phyloP scores from a whole-genome alignment of 2,329 filamentous ascomycete genomes.

The Colletotrichum sp. region DNA sequence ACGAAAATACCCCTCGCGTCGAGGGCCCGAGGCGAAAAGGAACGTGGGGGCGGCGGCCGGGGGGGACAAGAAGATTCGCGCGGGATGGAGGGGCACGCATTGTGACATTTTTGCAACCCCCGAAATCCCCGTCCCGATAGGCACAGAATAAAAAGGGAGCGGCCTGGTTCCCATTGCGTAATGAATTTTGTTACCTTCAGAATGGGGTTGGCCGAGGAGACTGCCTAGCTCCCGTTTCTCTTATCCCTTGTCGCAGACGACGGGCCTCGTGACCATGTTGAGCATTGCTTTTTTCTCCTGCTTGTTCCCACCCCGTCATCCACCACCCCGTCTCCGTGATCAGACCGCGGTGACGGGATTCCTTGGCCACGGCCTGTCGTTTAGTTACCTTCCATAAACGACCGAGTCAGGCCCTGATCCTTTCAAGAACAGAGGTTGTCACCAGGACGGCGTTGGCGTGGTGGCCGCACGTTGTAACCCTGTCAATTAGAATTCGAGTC shows the following conservation, averaged over 20 bases:
- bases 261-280: conserved; percentile 1
- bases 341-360: not conserved
- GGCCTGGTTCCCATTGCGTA: not conserved
- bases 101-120: not conserved
- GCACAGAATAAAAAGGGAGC: not conserved
- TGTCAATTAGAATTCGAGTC: not conserved
- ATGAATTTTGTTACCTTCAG: not conserved
- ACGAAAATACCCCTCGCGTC: not conserved
- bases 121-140: not conserved
- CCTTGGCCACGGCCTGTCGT: not conserved
- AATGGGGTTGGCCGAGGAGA: not conserved
- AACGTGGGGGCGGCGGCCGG: not conserved
- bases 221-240: not conserved
- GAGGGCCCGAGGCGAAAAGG: not conserved
- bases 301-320: not conserved
- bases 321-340: not conserved
- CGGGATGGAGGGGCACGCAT: not conserved
- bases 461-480: not conserved
- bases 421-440: not conserved
- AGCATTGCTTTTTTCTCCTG: not conserved
- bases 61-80: not conserved
- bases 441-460: not conserved
- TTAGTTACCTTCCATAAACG: not conserved
- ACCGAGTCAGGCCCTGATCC: not conserved
- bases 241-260: conserved; percentile 6